Conservation (phyloP, 108 stramenopile genomes). For the Conticribra weissflogii region DNA sequence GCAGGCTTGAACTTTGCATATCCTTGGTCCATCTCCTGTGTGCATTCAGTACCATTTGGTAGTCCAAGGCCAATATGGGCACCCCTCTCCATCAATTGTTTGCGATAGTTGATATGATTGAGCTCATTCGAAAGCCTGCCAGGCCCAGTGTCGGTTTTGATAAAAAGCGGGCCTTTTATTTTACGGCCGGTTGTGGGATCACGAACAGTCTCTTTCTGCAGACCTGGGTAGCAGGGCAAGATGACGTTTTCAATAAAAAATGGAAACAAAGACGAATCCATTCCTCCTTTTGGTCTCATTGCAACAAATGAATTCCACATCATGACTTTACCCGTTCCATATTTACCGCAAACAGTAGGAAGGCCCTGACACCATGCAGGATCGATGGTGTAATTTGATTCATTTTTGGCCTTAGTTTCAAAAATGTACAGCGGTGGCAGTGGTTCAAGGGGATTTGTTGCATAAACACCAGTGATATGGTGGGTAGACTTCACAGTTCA, state of each 20-base stretch:
- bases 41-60: constrained; percentile 3
- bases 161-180: constrained; percentile 1
- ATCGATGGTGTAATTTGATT: constrained; percentile 4
- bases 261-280: not conserved
- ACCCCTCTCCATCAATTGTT: constrained; percentile 3
- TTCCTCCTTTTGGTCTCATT: constrained; percentile 2
- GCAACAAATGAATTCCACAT: not conserved
- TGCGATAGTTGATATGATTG: not conserved
- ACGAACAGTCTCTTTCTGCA: not conserved
- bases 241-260: not conserved
- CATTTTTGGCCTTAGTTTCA: not conserved
- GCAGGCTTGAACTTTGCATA: constrained; percentile 6
- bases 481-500: not conserved
- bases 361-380: not conserved
- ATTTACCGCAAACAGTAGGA: not conserved
- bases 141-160: constrained; percentile 7
- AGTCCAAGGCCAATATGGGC: constrained; percentile 3
- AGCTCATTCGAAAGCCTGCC: constrained; percentile 7
- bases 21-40: constrained; percentile 15
- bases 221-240: not conserved
- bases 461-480: constrained; percentile 11
- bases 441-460: not conserved
- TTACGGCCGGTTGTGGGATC: not conserved
- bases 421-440: constrained; percentile 10
- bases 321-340: not conserved